Percentiles rank a stretch among this genome's conserved stretches.
Conservation (phyloP, 202 grass and related monocot species). For the Elaeis oleifera region DNA sequence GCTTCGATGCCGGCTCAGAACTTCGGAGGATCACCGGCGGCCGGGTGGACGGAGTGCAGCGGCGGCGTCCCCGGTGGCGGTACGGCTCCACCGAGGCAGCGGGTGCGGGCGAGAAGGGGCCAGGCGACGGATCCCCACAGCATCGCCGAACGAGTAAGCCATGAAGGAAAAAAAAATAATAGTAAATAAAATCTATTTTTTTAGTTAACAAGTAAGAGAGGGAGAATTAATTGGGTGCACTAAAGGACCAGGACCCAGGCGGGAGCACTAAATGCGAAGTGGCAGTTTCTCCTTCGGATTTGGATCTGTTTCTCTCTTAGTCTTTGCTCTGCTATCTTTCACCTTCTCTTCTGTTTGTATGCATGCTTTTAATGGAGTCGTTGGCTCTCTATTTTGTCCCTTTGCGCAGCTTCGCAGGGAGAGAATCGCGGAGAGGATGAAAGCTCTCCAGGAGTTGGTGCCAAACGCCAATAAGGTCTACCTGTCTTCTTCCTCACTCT, state of each 20-base stretch:
- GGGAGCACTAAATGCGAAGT: neutral
- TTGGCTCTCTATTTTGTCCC: constrained; percentile 11
- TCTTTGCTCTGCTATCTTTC: constrained; percentile 25
- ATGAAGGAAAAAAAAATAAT: neutral
- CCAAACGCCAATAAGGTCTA: constrained; percentile 91
- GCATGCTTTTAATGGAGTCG: neutral
- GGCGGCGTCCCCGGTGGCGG: constrained; percentile 23
- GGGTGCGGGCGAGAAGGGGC: constrained; percentile 63
- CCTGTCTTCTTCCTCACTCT: constrained; percentile 3
- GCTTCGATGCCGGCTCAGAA: constrained; percentile 54
- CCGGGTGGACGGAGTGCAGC: constrained; percentile 14
- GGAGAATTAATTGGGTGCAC: neutral
- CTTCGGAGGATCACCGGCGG: constrained; percentile 45
- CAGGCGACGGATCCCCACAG: constrained; percentile 98
- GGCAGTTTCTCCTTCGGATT: neutral
- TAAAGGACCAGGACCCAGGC: neutral
- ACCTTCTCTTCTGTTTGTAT: neutral
- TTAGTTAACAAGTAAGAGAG: neutral
- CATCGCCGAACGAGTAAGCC: constrained; percentile 91
- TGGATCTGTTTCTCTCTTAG: constrained; percentile 28
- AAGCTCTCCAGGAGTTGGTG: constrained; percentile 85
- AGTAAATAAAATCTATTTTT: neutral
- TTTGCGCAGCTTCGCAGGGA: constrained; percentile 85
- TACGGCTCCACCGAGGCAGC: constrained; percentile 65
- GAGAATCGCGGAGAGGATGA: constrained; percentile 99